Evolutionary conservation across 2,329 filamentous ascomycete species (phyloP).

Genomic region (Pseudogymnoascus sp.): DNA sequence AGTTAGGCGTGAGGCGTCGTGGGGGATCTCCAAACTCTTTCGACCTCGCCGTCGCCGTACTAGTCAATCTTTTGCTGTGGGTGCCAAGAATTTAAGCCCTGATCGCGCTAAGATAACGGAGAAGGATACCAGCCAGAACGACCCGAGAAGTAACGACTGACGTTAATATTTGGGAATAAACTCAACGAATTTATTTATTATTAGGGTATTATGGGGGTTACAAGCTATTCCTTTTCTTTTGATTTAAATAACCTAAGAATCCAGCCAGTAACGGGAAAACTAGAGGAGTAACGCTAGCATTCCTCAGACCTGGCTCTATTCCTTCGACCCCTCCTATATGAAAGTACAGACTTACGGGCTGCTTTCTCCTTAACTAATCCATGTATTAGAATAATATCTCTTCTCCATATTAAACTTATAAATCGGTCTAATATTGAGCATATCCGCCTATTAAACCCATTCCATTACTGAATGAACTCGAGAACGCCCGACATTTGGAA

Average conservation of each 20-base stretch:
- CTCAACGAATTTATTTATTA: conserved; percentile 4
- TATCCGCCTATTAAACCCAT: neutral
- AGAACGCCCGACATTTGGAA: neutral
- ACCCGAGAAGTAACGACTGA: conserved; percentile 2
- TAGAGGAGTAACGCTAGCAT: neutral
- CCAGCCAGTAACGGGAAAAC: conserved; percentile 3
- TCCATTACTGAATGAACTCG: neutral
- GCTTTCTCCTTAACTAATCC: neutral
- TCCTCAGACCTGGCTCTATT: neutral
- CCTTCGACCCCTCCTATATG: neutral
- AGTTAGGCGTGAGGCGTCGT: conserved; percentile 13
- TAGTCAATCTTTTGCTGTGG: conserved; percentile 27
- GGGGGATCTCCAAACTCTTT: conserved; percentile 14
- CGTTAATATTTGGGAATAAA: neutral
- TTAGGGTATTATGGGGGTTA: neutral
- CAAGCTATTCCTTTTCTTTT: neutral
- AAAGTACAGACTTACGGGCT: neutral
- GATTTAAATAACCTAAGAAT: neutral
- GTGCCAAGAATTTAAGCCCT: conserved; percentile 14
- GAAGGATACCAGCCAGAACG: conserved; percentile 14
- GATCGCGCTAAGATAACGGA: conserved; percentile 46
- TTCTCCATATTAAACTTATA: conserved; percentile 3
- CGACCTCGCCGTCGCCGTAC: conserved; percentile 18
- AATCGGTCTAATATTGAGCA: neutral
- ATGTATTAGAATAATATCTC: neutral